Base-by-base conservation (phyloP, 768 basidiomycete species). In the Suillus brevipes region DNA sequence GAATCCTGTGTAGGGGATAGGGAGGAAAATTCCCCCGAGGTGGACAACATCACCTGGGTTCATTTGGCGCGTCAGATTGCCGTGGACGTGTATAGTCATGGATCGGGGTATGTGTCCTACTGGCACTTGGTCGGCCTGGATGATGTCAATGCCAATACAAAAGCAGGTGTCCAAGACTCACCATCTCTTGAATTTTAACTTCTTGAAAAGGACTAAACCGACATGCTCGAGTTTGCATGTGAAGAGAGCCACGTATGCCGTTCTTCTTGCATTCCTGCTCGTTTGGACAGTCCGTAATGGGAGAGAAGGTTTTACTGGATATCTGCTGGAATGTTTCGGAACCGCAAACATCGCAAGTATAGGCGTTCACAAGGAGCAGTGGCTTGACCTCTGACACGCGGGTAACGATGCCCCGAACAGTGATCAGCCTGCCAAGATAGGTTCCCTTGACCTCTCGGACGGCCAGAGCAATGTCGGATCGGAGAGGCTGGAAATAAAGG, bases 371-470 rank as follows among this genome's bases (percentile, higher is more conserved):
- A 74, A 94, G 90, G 16, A 99, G 86, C 20, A 99, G 87, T 12
- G 97, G 97, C 74, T 99, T 99, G 74, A 99, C 97, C 81, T 99
- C 97, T 4, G 96, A 98, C 4, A 99, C 95, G 67, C 97, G 95
- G 37, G 95, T 99, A 61, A 99, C 95, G 69, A 99, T 99, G 63
- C 97, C 97, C 49, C 96, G 92, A 68, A 97, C 93, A 40, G 95
- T 99, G 75, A 99, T 97, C 65, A 99, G 82, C 67, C 86, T 89
- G 56, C 97, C 97, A n/a, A 99, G 85, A 67, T 94, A 89, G 9
- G 79, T 71, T 16, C 95, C 93, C 69, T 87, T 90, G 52, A 99
- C 94, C 53, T 97, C 89, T 60, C 97, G 89, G 18, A 99, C 97
- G 43, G 97, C 95, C 74, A 97, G 83, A 16, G 89, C 83, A 20